These are phyloP conservation scores for Imleria badia DNA, from an alignment of 768 basidiomycete genomes.

Conservation along the genomic window DNA sequence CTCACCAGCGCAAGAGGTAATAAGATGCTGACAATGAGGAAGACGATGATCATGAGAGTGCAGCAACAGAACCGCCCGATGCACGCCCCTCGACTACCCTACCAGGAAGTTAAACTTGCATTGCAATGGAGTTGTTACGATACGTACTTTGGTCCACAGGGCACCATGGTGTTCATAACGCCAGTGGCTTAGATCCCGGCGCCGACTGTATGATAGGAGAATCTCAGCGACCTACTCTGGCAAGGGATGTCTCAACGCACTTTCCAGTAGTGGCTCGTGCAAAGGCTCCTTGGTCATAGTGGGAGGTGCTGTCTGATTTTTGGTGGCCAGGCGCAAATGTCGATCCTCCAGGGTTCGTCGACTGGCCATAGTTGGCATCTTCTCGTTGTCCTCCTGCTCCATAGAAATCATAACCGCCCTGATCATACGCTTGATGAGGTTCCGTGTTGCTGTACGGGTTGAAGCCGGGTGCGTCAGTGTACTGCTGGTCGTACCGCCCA, in stretches of 20 bases:
- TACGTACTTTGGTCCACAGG: constrained; percentile 64
- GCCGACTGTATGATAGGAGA: constrained; percentile 12
- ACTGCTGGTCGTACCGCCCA: constrained; percentile 31
- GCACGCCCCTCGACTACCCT: constrained; percentile 64
- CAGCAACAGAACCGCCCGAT: constrained; percentile 75
- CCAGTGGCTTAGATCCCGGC: constrained; percentile 45
- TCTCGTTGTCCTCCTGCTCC: constrained; percentile 36
- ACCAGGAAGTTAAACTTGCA: background rate
- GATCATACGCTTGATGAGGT: constrained; percentile 55
- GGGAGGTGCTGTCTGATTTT: constrained; percentile 32
- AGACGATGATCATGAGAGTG: constrained; percentile 61
- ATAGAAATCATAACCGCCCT: constrained; percentile 38
- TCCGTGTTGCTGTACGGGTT: constrained; percentile 46
- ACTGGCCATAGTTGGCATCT: constrained; percentile 30
- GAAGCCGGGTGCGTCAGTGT: constrained; percentile 37
- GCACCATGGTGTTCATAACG: constrained; percentile 58
- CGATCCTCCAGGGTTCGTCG: constrained; percentile 12
- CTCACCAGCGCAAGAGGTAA: constrained; percentile 68
- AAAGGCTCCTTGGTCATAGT: constrained; percentile 45
- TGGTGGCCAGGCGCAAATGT: constrained; percentile 20
- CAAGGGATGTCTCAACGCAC: constrained; percentile 17
- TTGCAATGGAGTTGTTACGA: background rate
- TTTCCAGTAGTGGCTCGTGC: constrained; percentile 31
- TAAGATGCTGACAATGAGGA: constrained; percentile 65
- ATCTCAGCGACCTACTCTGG: constrained; percentile 2